Percentiles rank a stretch among this genome's conserved stretches.
phyloP scores from a whole-genome alignment of 208 protist genomes.

The Endotrypanum monterogeii region DNA sequence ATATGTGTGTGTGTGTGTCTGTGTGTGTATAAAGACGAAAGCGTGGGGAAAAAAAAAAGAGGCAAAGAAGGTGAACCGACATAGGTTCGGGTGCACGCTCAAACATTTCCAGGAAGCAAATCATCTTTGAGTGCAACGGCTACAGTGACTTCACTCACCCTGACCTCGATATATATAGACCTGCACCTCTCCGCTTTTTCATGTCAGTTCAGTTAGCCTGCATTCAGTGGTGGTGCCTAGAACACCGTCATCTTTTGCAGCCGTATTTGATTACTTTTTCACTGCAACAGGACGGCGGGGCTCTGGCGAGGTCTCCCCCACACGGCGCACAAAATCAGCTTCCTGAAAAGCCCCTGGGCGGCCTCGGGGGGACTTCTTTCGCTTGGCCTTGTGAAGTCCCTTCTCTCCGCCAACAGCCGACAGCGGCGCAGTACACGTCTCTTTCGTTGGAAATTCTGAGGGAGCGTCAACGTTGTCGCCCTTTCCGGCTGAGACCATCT shows the following conservation, averaged over 20 bases:
- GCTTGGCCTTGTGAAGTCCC: background rate
- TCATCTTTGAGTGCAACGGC: background rate
- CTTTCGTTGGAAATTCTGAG: background rate
- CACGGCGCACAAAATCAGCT: slow-evolving; percentile 23
- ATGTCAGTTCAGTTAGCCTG: background rate
- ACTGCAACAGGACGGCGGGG: slow-evolving; percentile 5
- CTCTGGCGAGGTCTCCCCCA: slow-evolving; percentile 20
- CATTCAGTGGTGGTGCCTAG: background rate
- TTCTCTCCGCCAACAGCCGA: background rate
- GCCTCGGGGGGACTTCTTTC: background rate
- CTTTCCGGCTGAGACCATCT: background rate
- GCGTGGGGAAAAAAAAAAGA: background rate
- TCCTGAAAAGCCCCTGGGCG: slow-evolving; percentile 21
- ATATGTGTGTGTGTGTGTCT: too few species aligned
- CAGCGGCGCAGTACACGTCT: background rate
- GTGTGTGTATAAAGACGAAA: too few species aligned
- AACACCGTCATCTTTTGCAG: slow-evolving; percentile 1
- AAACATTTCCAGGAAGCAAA: too few species aligned
- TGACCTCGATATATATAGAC: background rate
- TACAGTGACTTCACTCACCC: background rate
- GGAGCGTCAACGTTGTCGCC: background rate
- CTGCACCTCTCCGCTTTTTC: too few species aligned
- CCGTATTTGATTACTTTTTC: slow-evolving; percentile 10
- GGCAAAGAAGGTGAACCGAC: too few species aligned
- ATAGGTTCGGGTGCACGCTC: background rate